Base-by-base conservation (phyloP, 352 stramenopile genomes). In the Aphanomyces euteiches region DNA sequence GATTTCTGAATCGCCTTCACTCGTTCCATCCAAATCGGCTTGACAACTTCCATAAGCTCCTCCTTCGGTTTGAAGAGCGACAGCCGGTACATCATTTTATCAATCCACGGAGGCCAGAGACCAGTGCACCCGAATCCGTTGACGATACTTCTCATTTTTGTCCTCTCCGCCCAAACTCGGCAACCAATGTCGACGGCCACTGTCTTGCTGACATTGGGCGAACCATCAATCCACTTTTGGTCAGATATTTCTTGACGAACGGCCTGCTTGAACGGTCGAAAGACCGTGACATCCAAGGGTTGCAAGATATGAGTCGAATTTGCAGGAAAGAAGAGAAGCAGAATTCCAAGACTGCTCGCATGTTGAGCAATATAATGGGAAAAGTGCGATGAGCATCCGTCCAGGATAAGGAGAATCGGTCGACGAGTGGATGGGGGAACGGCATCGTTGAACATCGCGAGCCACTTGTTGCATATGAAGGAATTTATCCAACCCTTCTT, bases 71-170 rank as follows among this genome's bases (percentile, higher is more conserved):
- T 61, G 54, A 61, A 61, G 43, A 61, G 39, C 4, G 54, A 61
- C 7, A 61, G n/a, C n/a, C 54, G 54, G 28, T 61, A 61, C 28
- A 61, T n/a, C 54, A 61, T 61, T 37, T 61, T 61, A 15, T 61
- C 54, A 21, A 61, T 8, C 21, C 28, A 61, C 7, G 54, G 54
- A 40, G 54, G 28, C 28, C 12, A 61, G 10, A 61, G n/a, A 12
- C 54, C n/a, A 61, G 54, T 61, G 54, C 54, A 41, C 7, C 7
- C 54, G 36, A 61, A 61, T 5, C 54, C 54, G n/a, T 61, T 61
- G 13, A 40, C 43, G 13, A 61, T 61, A 8, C 12, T 17, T 10
- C 28, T 45, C 54, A 17, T 40, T 7, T 61, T 61, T 7, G 54
- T 61, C 54, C 12, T 41, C 21, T 21, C 19, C 54, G 6, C 36